A percentile compares a stretch with the other conserved stretches of the same genome.
Evolutionary conservation across 1,284 basidiomycete species (phyloP).

Genomic region (Caloboletus firmus): DNA sequence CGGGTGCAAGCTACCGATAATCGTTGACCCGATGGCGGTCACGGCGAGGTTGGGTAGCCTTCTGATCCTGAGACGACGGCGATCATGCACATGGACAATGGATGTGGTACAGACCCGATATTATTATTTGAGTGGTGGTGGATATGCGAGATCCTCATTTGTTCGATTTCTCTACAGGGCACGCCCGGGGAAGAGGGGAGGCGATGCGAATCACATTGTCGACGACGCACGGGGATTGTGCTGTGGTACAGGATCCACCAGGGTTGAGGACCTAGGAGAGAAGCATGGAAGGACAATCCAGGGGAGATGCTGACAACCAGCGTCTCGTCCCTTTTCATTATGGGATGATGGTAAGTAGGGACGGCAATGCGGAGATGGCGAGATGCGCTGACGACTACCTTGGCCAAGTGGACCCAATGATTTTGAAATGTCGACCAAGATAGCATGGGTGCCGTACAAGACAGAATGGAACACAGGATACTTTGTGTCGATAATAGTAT

Average conservation of each 20-base stretch:
- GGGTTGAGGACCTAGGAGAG: slow-evolving; percentile 26
- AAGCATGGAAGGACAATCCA: slow-evolving; percentile 30
- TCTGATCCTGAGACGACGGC: slow-evolving; percentile 9
- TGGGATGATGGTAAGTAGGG: slow-evolving; percentile 4
- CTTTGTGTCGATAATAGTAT: background rate
- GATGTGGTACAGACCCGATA: background rate
- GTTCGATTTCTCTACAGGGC: slow-evolving; percentile 17
- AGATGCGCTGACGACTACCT: slow-evolving; percentile 13
- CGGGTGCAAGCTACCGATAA: slow-evolving; percentile 10
- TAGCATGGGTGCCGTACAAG: slow-evolving; percentile 11
- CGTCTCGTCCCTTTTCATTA: slow-evolving; percentile 33
- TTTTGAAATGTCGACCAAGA: slow-evolving; percentile 17
- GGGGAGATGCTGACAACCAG: slow-evolving; percentile 17
- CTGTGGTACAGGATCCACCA: slow-evolving; percentile 29
- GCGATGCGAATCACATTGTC: slow-evolving; percentile 20
- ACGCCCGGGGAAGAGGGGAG: slow-evolving; percentile 13
- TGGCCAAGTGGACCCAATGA: slow-evolving; percentile 6
- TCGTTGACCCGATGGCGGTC: slow-evolving; percentile 10
- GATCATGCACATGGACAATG: slow-evolving; percentile 17
- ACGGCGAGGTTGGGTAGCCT: slow-evolving; percentile 11
- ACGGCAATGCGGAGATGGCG: slow-evolving; percentile 31
- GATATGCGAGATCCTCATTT: slow-evolving; percentile 24
- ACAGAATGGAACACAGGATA: slow-evolving; percentile 19
- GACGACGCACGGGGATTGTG: slow-evolving; percentile 20
- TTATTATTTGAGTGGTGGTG: too few species aligned